Base-by-base conservation (phyloP, 2,329 filamentous ascomycete genomes). In the Exophiala xenobiotica region DNA sequence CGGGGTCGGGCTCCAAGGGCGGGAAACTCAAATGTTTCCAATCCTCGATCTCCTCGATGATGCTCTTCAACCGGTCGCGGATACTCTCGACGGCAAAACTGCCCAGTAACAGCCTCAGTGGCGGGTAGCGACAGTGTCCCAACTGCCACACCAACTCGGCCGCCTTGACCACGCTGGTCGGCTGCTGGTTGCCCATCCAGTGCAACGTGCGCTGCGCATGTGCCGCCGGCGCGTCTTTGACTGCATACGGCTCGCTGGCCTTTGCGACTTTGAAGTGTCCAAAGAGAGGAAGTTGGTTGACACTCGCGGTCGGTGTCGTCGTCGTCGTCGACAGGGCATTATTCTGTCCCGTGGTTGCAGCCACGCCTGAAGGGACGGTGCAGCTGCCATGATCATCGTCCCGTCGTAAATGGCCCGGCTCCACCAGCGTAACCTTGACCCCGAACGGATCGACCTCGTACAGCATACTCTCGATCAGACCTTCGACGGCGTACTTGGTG, bases 31-130 rank as follows among this genome's bases (percentile, higher is more conserved):
- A 74, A 65, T 92, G 86, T 64, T 91, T 93, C 89, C 90, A 95
- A 66, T 95, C 90, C 71, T 95, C 90, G 60, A 95, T 81, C 74
- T 99, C 93, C 70, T 97, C 93, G 9, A 91, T 96, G 33, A 97
- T 89, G 55, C 87, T 92, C 59, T 90, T 81, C 64, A 97, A 71
- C 16, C 92, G 79, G 71, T 99, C 93, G 12, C 93, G 78, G 44
- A 97, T 95, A 68, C 91, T 96, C 69, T 99, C 92, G 29, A 97
- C 92, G 1, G 93, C 92, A 72, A 95, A 97, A 59, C 85, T 95
- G 0, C 93, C 93, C 19, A 97, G 71, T n/a, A 96, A 74, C 52
- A 99, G 71, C 26, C 93, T 76, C 58, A 97, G 68, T 0, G 93
- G 93, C 43, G 93, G 93, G 67, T 90, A 96, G n/a, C 84, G 86